These are phyloP conservation scores for Bolboschoenus planiculmis DNA, from an alignment of 176 grass and related monocot genomes.

Conservation along the genomic window DNA sequence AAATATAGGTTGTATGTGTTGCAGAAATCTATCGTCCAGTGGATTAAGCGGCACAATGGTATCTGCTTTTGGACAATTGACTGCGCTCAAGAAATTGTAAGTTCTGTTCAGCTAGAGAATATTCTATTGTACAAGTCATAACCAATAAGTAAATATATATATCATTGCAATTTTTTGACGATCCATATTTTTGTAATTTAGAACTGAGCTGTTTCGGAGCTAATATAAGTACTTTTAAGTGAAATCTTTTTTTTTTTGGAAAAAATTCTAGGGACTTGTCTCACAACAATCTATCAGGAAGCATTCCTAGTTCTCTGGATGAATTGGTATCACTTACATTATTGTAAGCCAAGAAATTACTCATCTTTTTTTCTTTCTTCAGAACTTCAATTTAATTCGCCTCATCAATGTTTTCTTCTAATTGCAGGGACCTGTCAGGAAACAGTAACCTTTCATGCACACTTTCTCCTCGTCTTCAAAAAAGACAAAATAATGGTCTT, in stretches of 20 bases:
- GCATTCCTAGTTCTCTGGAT: background rate
- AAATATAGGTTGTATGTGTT: background rate
- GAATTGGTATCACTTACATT: background rate
- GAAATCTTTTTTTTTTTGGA: background rate
- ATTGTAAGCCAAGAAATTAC: background rate
- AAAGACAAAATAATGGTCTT: conserved; percentile 17
- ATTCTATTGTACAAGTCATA: too few relatives aligned
- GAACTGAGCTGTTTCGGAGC: too few relatives aligned
- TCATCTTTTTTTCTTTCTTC: background rate
- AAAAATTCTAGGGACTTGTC: background rate
- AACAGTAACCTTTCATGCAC: conserved; percentile 25
- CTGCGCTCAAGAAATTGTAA: conserved; percentile 30
- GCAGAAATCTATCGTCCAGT: conserved; percentile 37
- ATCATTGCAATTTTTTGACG: too few relatives aligned
- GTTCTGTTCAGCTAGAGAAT: background rate
- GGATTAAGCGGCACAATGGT: conserved; percentile 29
- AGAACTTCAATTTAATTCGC: background rate
- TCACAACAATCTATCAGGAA: background rate
- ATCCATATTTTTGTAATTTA: too few relatives aligned
- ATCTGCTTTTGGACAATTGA: conserved; percentile 23
- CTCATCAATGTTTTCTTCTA: background rate
- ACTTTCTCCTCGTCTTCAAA: conserved; percentile 35
- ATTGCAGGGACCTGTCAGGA: conserved; percentile 19
- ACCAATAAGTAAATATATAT: too few relatives aligned
- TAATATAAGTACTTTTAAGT: too few relatives aligned